These are phyloP conservation scores for Lactarius vividus DNA, from an alignment of 768 basidiomycete species.

Conservation along the genomic window DNA sequence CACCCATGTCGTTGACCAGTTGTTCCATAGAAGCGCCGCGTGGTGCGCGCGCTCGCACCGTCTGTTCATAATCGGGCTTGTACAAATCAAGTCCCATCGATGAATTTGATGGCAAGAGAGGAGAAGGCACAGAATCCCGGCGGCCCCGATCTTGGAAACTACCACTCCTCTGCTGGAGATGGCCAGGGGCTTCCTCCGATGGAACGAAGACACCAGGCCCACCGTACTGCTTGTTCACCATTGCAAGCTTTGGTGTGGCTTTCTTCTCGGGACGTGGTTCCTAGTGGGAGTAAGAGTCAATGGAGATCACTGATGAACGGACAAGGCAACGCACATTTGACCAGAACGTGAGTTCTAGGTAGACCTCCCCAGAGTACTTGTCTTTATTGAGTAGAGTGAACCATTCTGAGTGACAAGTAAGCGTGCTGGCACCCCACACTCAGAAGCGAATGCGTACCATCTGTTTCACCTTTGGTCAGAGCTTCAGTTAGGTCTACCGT, in stretches of 20 bases:
- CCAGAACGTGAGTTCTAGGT: constrained; percentile 96
- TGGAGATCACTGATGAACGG: not conserved
- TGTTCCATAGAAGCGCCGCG: constrained; percentile 47
- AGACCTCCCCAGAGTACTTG: constrained; percentile 93
- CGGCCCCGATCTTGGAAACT: constrained; percentile 38
- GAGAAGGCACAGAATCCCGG: constrained; percentile 58
- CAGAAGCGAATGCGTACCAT: constrained; percentile 57
- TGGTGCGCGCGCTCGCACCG: constrained; percentile 32
- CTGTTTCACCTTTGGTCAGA: constrained; percentile 92
- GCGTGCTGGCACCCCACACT: constrained; percentile 7
- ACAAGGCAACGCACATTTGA: constrained; percentile 64
- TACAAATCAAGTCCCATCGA: constrained; percentile 66
- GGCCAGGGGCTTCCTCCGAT: constrained; percentile 26
- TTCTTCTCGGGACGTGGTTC: constrained; percentile 80
- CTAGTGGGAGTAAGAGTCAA: constrained; percentile 38
- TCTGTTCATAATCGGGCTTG: constrained; percentile 67
- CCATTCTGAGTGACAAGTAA: constrained; percentile 68
- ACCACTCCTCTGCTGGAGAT: constrained; percentile 34
- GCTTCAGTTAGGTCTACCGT: constrained; percentile 87
- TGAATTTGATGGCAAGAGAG: constrained; percentile 60
- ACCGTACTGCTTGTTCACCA: constrained; percentile 62
- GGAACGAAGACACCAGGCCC: constrained; percentile 78
- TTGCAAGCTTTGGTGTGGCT: constrained; percentile 45
- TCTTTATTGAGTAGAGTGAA: constrained; percentile 87
- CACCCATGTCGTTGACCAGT: constrained; percentile 62